Conservation (phyloP, 495 filamentous ascomycete species). For the Recurvomyces mirabilis region DNA sequence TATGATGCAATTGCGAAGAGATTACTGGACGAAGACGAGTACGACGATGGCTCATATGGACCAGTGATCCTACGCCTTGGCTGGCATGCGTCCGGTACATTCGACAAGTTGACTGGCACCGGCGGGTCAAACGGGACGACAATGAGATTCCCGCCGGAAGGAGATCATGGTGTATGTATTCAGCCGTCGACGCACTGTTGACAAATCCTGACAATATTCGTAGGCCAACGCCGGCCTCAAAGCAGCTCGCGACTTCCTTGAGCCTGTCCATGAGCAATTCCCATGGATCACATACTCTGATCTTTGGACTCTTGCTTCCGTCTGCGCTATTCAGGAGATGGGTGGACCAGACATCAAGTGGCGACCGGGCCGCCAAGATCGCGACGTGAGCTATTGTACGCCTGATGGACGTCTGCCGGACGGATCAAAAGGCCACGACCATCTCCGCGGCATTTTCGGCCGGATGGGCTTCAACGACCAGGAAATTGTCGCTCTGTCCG, state of each 20-base stretch:
- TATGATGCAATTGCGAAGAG: constrained; percentile 75
- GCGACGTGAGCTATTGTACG: constrained; percentile 69
- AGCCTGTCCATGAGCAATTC: constrained; percentile 79
- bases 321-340: constrained; percentile 89
- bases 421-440: constrained; percentile 62
- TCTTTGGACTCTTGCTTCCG: constrained; percentile 85
- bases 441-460: constrained; percentile 80
- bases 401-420: constrained; percentile 95
- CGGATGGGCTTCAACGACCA: constrained; percentile 75
- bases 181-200: too few species aligned
- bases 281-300: constrained; percentile 96
- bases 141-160: constrained; percentile 92
- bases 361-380: constrained; percentile 79
- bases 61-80: constrained; percentile 44
- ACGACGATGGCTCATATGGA: constrained; percentile 93
- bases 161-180: constrained; percentile 83
- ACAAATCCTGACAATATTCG: background rate
- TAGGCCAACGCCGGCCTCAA: constrained; percentile 56
- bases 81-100: constrained; percentile 37
- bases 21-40: constrained; percentile 82
- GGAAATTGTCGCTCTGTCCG: constrained; percentile 84
- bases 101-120: constrained; percentile 77
- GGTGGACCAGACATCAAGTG: constrained; percentile 78
- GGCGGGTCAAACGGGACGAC: constrained; percentile 95
- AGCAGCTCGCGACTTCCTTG: constrained; percentile 79